phyloP scores from a whole-genome alignment of 2,329 filamentous ascomycete genomes.

The Colletotrichum liaoningense region DNA sequence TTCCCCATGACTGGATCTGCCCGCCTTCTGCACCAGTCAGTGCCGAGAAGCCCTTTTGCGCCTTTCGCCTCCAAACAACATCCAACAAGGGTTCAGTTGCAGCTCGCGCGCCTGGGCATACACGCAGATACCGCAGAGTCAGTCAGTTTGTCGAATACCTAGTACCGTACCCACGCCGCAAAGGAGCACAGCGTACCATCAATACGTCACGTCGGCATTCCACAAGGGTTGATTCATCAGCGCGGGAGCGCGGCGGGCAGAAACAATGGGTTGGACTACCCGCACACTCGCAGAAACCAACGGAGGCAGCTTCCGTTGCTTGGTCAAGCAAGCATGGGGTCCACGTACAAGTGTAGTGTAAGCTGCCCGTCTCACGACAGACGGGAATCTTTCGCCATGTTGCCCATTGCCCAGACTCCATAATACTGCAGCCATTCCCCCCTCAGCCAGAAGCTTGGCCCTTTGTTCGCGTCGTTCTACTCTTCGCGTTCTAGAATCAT shows the following conservation, averaged over 20 bases:
- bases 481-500: constrained; percentile 17
- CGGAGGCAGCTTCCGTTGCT: constrained; percentile 8
- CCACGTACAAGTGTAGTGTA: not conserved
- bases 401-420: constrained; percentile 21
- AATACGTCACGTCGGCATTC: constrained; percentile 22
- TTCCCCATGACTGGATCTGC: constrained; percentile 11
- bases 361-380: constrained; percentile 7
- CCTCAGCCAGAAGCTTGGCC: not conserved
- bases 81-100: not conserved
- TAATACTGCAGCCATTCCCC: constrained; percentile 11
- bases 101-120: not conserved
- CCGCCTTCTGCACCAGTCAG: constrained; percentile 11
- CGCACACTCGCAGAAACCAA: not conserved
- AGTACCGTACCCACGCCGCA: not conserved
- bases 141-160: not conserved
- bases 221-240: not conserved
- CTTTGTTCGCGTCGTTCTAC: not conserved
- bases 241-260: no score
- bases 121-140: not conserved
- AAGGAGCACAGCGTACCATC: not conserved
- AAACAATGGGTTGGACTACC: not conserved
- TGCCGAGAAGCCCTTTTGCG: constrained; percentile 2
- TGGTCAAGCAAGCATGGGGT: not conserved
- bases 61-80: not conserved
- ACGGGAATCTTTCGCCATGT: constrained; percentile 14